Conservation (phyloP, 768 basidiomycete genomes). For the Amylocystis lapponica region DNA sequence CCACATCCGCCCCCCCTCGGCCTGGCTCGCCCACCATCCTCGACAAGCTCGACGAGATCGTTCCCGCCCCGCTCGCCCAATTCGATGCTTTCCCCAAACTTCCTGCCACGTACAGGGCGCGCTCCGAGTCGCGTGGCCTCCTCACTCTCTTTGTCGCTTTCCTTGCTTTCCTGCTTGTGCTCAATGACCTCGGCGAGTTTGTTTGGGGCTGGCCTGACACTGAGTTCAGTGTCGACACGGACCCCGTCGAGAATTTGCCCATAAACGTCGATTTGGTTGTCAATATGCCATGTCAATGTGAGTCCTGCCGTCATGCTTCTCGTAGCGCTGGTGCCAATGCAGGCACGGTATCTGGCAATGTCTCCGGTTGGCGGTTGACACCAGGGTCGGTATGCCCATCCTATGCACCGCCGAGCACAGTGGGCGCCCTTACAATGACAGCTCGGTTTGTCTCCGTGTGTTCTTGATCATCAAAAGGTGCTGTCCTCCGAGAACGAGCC, state of each 20-base stretch:
- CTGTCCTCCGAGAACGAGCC: too few species aligned
- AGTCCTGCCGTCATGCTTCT: conserved; percentile 32
- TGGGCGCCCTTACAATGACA: too few species aligned
- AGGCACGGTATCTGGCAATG: too few species aligned
- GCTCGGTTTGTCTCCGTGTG: too few species aligned
- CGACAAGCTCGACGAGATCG: conserved; percentile 56
- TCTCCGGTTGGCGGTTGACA: too few species aligned
- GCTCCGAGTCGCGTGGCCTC: conserved; percentile 76
- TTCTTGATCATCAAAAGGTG: too few species aligned
- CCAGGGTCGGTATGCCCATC: too few species aligned
- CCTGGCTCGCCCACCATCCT: conserved; percentile 33
- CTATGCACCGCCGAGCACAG: too few species aligned
- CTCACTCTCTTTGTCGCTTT: conserved; percentile 67
- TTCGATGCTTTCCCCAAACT: conserved; percentile 90
- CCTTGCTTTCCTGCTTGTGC: conserved; percentile 65
- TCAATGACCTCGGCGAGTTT: conserved; percentile 88
- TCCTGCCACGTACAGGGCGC: conserved; percentile 72
- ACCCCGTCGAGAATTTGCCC: conserved; percentile 55
- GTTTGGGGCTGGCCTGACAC: conserved; percentile 92
- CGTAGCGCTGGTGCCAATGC: too few species aligned
- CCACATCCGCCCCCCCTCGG: conserved; percentile 1
- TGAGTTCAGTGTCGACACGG: conserved; percentile 80
- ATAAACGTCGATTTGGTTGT: conserved; percentile 92
- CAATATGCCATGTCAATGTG: conserved; percentile 90
- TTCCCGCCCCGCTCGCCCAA: conserved; percentile 58